Evolutionary conservation across 1,284 basidiomycete genomes (phyloP), one percentile per base, ranked within the genome.

Genomic region (Ceratobasidium sp.): DNA sequence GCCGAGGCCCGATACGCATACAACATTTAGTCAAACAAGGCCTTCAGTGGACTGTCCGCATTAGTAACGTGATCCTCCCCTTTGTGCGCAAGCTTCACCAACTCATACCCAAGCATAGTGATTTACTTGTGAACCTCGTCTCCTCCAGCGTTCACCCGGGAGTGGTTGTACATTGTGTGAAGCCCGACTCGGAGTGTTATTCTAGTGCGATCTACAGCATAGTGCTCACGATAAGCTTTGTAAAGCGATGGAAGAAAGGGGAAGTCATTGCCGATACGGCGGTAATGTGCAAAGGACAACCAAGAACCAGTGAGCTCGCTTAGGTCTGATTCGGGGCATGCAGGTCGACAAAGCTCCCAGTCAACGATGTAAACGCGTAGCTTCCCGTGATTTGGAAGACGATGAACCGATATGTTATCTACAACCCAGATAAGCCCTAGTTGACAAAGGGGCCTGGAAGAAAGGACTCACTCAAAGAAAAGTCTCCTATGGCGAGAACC

Each of bases 331-430:
- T 56, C 54, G 11, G 54, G 29, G 6, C 19, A 33, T 2, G 54
- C 30, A 2, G 36, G 54, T 6, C 33, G 36, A 21, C 11, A 27
- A 11, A 56, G n/a, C 33, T 56, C 54, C 54, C 54, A 56, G 21
- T 56, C 54, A 33, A 56, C 33, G 36, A 56, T 11, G n/a, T 56
- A 56, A n/a, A 56, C n/a, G n/a, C 54, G 54, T 21, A 56, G 21
- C 33, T 39, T 25, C 8, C 21, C 33, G 36, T 56, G 52, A 13
- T 54, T 33, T 13, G 54, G 36, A 5, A 33, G n/a, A n/a, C 36
- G 29, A 13, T 29, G 39, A 39, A 56, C 13, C 11, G 19, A 33
- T 21, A 56, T 42, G n/a, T 56, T 56, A 6, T 41, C 54, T 56
- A 6, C 4, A 36, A 11, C 11, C 11, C 33, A 36, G 11, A 11